Evolutionary conservation across 1,284 basidiomycete species (phyloP).

Genomic region (Ceraceosorus guamensis): DNA sequence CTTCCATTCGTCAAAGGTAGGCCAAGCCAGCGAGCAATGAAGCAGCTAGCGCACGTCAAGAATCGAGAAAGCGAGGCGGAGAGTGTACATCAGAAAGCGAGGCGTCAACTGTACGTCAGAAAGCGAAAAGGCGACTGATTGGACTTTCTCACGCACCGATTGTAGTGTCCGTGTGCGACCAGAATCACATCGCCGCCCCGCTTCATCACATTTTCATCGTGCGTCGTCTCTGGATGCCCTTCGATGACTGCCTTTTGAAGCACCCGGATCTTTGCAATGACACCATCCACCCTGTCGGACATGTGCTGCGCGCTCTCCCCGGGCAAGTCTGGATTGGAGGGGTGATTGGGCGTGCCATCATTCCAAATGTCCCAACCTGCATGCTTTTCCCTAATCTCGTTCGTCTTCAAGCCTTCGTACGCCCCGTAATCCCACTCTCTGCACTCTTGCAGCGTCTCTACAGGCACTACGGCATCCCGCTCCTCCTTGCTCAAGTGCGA

Average conservation of each 20-base stretch:
- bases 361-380: constrained; percentile 45
- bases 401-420: constrained; percentile 42
- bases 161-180: constrained; percentile 45
- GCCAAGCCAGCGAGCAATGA: constrained; percentile 42
- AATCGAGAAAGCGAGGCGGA: too few species aligned
- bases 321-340: constrained; percentile 25
- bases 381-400: constrained; percentile 26
- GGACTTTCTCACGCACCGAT: constrained; percentile 17
- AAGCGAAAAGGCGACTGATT: too few species aligned
- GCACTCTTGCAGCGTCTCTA: constrained; percentile 31
- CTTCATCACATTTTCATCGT: constrained; percentile 21
- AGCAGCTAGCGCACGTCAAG: constrained; percentile 16
- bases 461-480: constrained; percentile 16
- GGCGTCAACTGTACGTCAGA: too few species aligned
- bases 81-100: too few species aligned
- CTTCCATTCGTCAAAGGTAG: constrained; percentile 32
- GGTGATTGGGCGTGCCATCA: constrained; percentile 40
- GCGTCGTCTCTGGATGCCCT: constrained; percentile 14
- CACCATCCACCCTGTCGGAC: constrained; percentile 33
- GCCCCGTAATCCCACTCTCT: constrained; percentile 48
- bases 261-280: constrained; percentile 32
- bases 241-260: constrained; percentile 27
- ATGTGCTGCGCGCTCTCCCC: constrained; percentile 41
- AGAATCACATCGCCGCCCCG: constrained; percentile 36
- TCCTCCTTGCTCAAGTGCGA: constrained; percentile 21